Evolutionary conservation across 768 basidiomycete genomes (phyloP), one percentile per base, ranked within the genome.

Genomic region (Pleurotus salmoneostramineus): DNA sequence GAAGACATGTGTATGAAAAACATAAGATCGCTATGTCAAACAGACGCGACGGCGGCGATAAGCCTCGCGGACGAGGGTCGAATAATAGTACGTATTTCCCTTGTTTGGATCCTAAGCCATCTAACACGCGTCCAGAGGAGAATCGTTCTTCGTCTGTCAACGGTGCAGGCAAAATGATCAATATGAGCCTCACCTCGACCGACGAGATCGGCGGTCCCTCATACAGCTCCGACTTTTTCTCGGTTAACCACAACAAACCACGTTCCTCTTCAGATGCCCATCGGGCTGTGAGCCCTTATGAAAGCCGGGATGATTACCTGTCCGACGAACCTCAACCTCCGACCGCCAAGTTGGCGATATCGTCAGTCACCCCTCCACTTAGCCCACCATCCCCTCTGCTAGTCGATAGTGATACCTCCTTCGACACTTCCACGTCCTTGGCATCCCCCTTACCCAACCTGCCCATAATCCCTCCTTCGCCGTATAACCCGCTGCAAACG

Each of bases 1-100:
- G 91, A 59, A 79, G 91, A 48, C 91, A 93, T 69, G 91, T 93
- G 33, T 91, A 88, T 61, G 91, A 93, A 72, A 92, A 93, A 66
- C 91, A 93, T 69, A 92, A 91, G 71, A 89, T 93, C 65, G 89
- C 91, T 40, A 93, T 93, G 91, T 80, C 89, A 37, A 93, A 93
- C 64, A 80, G 91, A 34, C 84, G 91, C 55, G 91, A 91, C 61
- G 84, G 78, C 50, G 75, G 75, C 50, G 87, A 89, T 50, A 79
- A 83, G 49, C 80, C 79, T 59, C 81, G 89, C 35, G 83, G 85
- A 34, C 82, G 89, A 43, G 44, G 56, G 2, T 78, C 84, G 48
- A 84, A 81, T 61, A 88, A 89, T 90, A 21, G 48, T 56, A 37
- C 55, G 56, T 34, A 17, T 33, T 56, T 34, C 32, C 21, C 46